A percentile compares a stretch with the other conserved stretches of the same genome.
These are phyloP conservation scores for Pichia sp. DNA, from an alignment of 1,139 yeast genomes.

Conservation along the genomic window DNA sequence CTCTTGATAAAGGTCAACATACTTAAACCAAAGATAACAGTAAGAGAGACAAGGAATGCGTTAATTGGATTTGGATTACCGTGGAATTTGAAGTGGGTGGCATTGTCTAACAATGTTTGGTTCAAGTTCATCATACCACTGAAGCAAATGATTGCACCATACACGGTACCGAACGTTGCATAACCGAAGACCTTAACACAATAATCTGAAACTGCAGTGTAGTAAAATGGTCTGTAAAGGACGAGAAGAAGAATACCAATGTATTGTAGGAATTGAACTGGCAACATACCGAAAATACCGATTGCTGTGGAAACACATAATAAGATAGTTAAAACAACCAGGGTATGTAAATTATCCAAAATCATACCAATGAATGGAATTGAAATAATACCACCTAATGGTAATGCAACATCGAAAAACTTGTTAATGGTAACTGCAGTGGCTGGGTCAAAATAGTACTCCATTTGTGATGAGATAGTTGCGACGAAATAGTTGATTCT, in stretches of 20 bases:
- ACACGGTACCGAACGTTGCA: conserved; percentile 81
- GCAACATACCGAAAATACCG: conserved; percentile 65
- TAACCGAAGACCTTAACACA: conserved; percentile 94
- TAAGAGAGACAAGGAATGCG: conserved; percentile 47
- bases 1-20: conserved; percentile 53
- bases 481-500: conserved; percentile 92
- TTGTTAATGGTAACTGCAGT: conserved; percentile 61
- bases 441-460: conserved; percentile 52
- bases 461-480: conserved; percentile 77
- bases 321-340: conserved; percentile 55
- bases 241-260: conserved; percentile 69
- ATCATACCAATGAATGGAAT: conserved; percentile 87
- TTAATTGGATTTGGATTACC: conserved; percentile 84
- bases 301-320: conserved; percentile 54
- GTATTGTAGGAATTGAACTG: conserved; percentile 52
- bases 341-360: conserved; percentile 69
- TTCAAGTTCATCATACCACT: conserved; percentile 75
- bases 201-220: conserved; percentile 88
- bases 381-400: conserved; percentile 81
- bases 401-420: conserved; percentile 81
- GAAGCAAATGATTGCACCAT: conserved; percentile 79
- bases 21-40: conserved; percentile 52
- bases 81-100: conserved; percentile 63
- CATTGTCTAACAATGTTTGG: conserved; percentile 66
- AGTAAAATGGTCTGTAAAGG: conserved; percentile 87